These are phyloP conservation scores for Polyporus tsugae DNA, from an alignment of 1,284 basidiomycete genomes.

Conservation along the genomic window DNA sequence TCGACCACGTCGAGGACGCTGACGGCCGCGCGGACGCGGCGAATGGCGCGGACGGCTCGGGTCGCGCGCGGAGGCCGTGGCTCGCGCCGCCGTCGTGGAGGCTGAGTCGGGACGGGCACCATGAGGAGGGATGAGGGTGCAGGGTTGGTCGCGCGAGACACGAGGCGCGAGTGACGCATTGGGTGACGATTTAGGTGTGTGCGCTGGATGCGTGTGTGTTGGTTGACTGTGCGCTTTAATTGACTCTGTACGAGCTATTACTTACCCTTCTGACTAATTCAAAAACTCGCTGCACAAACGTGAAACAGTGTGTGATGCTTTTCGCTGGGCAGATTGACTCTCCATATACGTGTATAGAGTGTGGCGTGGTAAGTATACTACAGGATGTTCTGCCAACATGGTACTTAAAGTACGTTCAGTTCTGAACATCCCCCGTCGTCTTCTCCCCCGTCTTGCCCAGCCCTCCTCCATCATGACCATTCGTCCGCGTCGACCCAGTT, in stretches of 20 bases:
- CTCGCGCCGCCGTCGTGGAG: slow-evolving; percentile 32
- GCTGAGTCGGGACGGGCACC: slow-evolving; percentile 21
- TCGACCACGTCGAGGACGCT: slow-evolving; percentile 16
- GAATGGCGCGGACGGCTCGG: not conserved
- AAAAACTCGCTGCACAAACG: not conserved
- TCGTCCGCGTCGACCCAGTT: slow-evolving; percentile 40
- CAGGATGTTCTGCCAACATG: not conserved
- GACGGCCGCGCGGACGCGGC: not conserved
- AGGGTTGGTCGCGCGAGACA: not conserved
- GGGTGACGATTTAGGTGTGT: not conserved
- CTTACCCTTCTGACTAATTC: not conserved
- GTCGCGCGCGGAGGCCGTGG: slow-evolving; percentile 23
- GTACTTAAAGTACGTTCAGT: not conserved
- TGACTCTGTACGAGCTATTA: slow-evolving; percentile 1
- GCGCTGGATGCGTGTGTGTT: not conserved
- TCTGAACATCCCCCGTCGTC: not conserved
- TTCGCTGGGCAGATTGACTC: too few species aligned
- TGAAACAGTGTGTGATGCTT: not conserved
- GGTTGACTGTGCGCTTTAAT: not conserved
- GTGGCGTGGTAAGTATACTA: not conserved
- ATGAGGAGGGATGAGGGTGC: slow-evolving; percentile 8
- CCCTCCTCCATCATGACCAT: not conserved
- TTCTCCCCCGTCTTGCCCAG: not conserved
- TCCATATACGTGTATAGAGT: not conserved
- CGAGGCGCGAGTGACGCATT: not conserved